Evolutionary conservation across 2,329 filamentous ascomycete genomes (phyloP), one percentile per base, ranked within the genome.

Genomic region (Trichoderma pleuroti): DNA sequence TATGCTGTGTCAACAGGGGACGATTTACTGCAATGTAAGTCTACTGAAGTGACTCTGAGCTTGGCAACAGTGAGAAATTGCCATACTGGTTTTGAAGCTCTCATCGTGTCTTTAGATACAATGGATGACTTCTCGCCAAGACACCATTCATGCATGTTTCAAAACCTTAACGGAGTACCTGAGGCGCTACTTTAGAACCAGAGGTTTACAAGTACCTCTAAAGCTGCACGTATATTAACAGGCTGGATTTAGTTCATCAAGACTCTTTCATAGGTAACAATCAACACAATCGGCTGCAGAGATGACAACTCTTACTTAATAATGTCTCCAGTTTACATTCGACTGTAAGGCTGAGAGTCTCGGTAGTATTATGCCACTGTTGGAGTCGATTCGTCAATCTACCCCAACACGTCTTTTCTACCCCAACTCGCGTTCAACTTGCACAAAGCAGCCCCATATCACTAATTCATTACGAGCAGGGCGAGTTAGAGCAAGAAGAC

Each of bases 311-410:
- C 26, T 28, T 28, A 28, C 26, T 28, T 5, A 28, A 4, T 28
- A 28, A 28, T 28, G 26, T 28, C 26, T 28, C 26, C 26, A 28
- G 26, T 28, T 3, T 28, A 28, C 26, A 28, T 28, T 28, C 26
- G 26, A 28, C 26, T 28, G 26, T 28, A 28, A 28, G 26, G 26
- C 26, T 5, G 26, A 28, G 26, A 28, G 26, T 28, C 26, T 28
- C 34, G 12, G 28, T 59, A 14, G 16, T 39, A 46, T 63, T 54
- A 54, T 28, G 3, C 14, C 34, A 34, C 18, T 39, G 16, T 68
- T 30, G 65, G 65, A 36, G 39, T 68, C 39, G 26, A 28, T 60
- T 67, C 46, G n/a, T 36, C 65, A 68, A 61, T 52, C 21, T 52
- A 60, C 65, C 65, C 65, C 65, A 60, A 39, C 12, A 9, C 18